Percentiles rank a stretch among this genome's conserved stretches.
These are phyloP conservation scores for Amylocystis lapponica DNA, from an alignment of 768 basidiomycete species.

Conservation along the genomic window DNA sequence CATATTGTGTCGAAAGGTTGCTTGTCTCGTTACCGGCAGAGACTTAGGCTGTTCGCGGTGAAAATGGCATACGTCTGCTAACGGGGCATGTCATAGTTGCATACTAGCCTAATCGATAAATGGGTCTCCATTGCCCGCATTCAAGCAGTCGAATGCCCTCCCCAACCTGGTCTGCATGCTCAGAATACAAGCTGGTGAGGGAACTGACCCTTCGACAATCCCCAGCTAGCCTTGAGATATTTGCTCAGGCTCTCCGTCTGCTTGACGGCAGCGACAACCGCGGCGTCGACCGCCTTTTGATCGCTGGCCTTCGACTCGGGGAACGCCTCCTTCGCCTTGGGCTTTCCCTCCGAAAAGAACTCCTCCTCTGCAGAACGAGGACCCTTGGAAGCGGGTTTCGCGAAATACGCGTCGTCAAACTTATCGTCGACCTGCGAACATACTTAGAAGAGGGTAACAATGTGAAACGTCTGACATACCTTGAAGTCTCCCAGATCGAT, in stretches of 20 bases:
- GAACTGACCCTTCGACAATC: constrained; percentile 94
- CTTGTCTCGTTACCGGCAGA: too few relatives aligned
- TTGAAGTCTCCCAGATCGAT: constrained; percentile 71
- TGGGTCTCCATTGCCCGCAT: constrained; percentile 12
- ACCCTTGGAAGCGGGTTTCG: constrained; percentile 68
- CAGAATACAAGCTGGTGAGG: constrained; percentile 93
- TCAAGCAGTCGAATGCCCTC: too few relatives aligned
- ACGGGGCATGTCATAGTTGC: constrained; percentile 34
- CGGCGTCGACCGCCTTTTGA: constrained; percentile 85
- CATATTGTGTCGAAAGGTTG: too few relatives aligned
- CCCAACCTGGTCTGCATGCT: constrained; percentile 12
- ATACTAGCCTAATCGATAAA: constrained; percentile 23
- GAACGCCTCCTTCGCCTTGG: constrained; percentile 82
- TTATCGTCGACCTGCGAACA: constrained; percentile 75
- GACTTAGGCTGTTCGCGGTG: too few relatives aligned
- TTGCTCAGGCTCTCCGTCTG: constrained; percentile 87
- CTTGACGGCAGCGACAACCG: constrained; percentile 78
- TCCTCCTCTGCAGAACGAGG: constrained; percentile 87
- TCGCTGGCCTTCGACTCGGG: constrained; percentile 83
- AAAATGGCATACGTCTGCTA: constrained; percentile 28
- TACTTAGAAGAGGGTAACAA: neutral
- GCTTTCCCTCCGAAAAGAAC: constrained; percentile 94
- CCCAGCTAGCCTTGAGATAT: constrained; percentile 91
- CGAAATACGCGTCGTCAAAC: constrained; percentile 92
- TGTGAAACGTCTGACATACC: constrained; percentile 41